Base-by-base conservation (phyloP, 371 early-diverging fungal species). In the Rhizopus stolonifer region DNA sequence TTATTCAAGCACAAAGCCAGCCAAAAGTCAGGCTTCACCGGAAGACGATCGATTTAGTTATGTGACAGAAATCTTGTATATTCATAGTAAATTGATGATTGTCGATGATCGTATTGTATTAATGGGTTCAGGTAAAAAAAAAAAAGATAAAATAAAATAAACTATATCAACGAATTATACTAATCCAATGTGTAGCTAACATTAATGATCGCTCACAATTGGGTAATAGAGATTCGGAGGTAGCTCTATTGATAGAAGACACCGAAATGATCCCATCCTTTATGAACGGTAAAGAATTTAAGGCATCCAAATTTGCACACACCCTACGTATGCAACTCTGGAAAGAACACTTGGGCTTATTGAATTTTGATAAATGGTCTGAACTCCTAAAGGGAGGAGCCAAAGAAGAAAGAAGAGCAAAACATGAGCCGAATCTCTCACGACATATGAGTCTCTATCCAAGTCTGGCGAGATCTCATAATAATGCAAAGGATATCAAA, bases 51-150 rank as follows among this genome's bases (percentile, higher is more conserved):
- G 69, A 15, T 65, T 67, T 26, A 63, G 71, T 49, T 81, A 82
- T 65, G 88, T 91, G 0, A 88, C 88, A 5, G 95, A 96, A 65
- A 79, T 89, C 45, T 69, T 95, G 32, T 95, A 96, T 64, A 84
- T 95, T 43, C 97, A 96, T 70, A 86, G 88, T 61, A 96, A 96
- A 62, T 59, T 95, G 33, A 82, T 95, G 85, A 93, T 96, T 60
- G 87, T 92, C 2, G 97, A 96, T 68, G 94, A 93, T 56, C 78
- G 81, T 7, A 79, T 81, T 52, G 87, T 88, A 25, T 70, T 96
- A 25, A 81, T 90, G 72, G 97, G 97, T 3, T 91, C 91, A 19
- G 85, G 81, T 78, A 77, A 55, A 54, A 19, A 19, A 17, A 2
- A 36, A 42, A 25, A 15, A n/a, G 10, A 29, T 7, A 29, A 29